phyloP scores from a whole-genome alignment of 176 grass and related monocot species.

The Elymus sibiricus region DNA sequence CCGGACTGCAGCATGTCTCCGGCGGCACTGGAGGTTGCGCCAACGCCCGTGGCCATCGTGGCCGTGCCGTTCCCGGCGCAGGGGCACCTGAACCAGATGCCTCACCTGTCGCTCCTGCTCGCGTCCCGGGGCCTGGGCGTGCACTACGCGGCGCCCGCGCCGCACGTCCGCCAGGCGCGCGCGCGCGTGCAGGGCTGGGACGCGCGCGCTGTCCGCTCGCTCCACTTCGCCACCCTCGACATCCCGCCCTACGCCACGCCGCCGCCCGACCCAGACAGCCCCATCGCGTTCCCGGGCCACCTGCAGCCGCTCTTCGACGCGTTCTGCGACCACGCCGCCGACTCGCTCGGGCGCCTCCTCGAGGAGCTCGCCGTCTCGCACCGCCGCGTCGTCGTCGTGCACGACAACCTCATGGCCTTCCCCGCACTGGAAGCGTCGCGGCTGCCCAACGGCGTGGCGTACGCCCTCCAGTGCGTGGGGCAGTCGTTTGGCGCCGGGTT shows the following conservation, averaged over 20 bases:
- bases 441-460: constrained; percentile 14
- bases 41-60: constrained; percentile 13
- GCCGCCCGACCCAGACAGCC: constrained; percentile 2
- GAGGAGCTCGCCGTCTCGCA: neutral
- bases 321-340: constrained; percentile 5
- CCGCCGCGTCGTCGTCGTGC: constrained; percentile 34
- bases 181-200: constrained; percentile 11
- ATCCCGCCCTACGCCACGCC: neutral
- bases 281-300: constrained; percentile 6
- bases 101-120: constrained; percentile 33
- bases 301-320: constrained; percentile 24
- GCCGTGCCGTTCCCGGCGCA: constrained; percentile 35
- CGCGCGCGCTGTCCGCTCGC: neutral
- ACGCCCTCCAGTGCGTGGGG: neutral
- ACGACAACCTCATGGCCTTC: constrained; percentile 24
- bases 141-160: constrained; percentile 27
- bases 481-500: neutral
- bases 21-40: neutral
- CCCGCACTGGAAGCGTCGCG: neutral
- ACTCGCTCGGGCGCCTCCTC: neutral
- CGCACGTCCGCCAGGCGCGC: constrained; percentile 21
- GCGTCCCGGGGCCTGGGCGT: constrained; percentile 28
- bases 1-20: neutral
- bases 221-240: constrained; percentile 7
- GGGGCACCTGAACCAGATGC: constrained; percentile 45